These are phyloP conservation scores for Aureobasidium namibiae DNA, from an alignment of 2,329 filamentous ascomycete species.

Conservation along the genomic window DNA sequence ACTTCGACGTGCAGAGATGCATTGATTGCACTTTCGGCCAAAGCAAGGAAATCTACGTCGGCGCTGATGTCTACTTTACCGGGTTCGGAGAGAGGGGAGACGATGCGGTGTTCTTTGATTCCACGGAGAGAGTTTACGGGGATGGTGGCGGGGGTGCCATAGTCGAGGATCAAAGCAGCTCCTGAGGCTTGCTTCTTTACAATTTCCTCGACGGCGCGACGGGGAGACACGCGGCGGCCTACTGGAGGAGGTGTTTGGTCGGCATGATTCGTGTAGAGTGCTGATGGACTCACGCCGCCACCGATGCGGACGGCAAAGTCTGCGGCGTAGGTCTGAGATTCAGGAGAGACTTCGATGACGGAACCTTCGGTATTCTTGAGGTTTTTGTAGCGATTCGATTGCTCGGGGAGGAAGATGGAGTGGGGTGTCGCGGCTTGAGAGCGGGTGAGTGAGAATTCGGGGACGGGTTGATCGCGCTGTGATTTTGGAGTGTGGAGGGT, in stretches of 20 bases:
- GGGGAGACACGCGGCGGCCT: not conserved
- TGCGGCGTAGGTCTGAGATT: slow-evolving; percentile 68
- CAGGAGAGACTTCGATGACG: slow-evolving; percentile 83
- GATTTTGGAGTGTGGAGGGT: slow-evolving; percentile 44
- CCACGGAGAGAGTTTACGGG: slow-evolving; percentile 86
- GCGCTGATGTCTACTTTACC: slow-evolving; percentile 83
- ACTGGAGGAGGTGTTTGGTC: not conserved
- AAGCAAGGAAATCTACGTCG: slow-evolving; percentile 84
- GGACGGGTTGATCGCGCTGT: slow-evolving; percentile 32
- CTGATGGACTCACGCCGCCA: slow-evolving; percentile 34
- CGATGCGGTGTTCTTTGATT: slow-evolving; percentile 66
- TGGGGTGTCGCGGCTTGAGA: slow-evolving; percentile 70
- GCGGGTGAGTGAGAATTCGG: slow-evolving; percentile 82
- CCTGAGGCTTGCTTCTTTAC: slow-evolving; percentile 61
- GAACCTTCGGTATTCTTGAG: slow-evolving; percentile 61
- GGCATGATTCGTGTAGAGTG: slow-evolving; percentile 13
- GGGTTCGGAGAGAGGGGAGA: slow-evolving; percentile 71
- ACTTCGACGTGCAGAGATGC: slow-evolving; percentile 78
- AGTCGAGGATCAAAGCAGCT: slow-evolving; percentile 91
- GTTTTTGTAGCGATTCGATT: slow-evolving; percentile 67
- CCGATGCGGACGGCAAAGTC: slow-evolving; percentile 84
- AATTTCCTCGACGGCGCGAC: slow-evolving; percentile 17
- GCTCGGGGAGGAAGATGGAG: slow-evolving; percentile 74
- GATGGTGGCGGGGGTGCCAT: slow-evolving; percentile 70
- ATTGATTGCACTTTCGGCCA: slow-evolving; percentile 72